phyloP scores from a whole-genome alignment of 805 yeast species.

The Yamadazyma laniorum region DNA sequence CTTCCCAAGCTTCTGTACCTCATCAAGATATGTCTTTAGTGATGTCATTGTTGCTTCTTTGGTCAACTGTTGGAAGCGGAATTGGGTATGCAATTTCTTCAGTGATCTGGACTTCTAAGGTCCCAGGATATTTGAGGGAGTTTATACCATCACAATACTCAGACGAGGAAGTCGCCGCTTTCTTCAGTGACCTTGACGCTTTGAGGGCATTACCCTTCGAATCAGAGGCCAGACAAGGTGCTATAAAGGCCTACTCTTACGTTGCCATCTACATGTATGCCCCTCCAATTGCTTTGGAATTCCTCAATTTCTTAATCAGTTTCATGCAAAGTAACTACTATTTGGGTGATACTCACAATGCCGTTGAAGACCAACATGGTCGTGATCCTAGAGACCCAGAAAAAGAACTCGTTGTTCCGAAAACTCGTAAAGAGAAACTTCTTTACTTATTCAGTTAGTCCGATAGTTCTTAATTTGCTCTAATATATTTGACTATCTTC shows the following conservation, averaged over 20 bases:
- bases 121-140: constrained; percentile 27
- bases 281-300: constrained; percentile 26
- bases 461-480: too few relatives aligned
- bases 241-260: constrained; percentile 30
- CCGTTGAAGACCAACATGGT: constrained; percentile 26
- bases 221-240: constrained; percentile 27
- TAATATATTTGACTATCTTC: background rate
- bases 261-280: constrained; percentile 25
- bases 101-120: constrained; percentile 29
- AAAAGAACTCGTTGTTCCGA: constrained; percentile 4
- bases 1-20: constrained; percentile 43
- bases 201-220: constrained; percentile 25
- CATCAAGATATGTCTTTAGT: constrained; percentile 41
- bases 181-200: constrained; percentile 20
- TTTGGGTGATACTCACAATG: constrained; percentile 37
- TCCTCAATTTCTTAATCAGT: constrained; percentile 25
- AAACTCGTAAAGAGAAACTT: constrained; percentile 6
- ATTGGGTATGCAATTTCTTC: constrained; percentile 40
- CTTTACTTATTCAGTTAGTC: constrained; percentile 4
- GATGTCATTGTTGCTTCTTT: constrained; percentile 33
- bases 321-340: constrained; percentile 35
- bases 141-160: constrained; percentile 22
- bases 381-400: constrained; percentile 12
- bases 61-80: constrained; percentile 37
- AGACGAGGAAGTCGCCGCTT: constrained; percentile 17